A percentile compares a stretch with the other conserved stretches of the same genome.
Conservation (phyloP, 345 rosid species). For the Rhizophora apiculata region DNA sequence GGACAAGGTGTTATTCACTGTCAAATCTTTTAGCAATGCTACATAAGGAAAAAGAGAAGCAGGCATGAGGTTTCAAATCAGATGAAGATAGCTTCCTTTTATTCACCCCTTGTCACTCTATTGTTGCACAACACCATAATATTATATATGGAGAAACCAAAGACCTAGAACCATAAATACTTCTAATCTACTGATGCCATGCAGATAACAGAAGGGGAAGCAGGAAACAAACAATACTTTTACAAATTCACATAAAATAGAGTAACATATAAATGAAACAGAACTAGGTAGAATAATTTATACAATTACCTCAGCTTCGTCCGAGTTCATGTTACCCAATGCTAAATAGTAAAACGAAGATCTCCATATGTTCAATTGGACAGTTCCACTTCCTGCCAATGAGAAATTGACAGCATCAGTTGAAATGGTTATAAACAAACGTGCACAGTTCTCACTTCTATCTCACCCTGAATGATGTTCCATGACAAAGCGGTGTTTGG, state of each 20-base stretch:
- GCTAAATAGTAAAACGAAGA: constrained; percentile 81
- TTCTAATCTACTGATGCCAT: too few species aligned
- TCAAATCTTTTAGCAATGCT: too few species aligned
- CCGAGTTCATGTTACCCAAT: constrained; percentile 72
- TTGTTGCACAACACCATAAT: too few species aligned
- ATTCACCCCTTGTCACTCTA: too few species aligned
- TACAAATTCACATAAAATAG: neutral
- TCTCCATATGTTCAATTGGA: constrained; percentile 53
- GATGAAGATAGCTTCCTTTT: too few species aligned
- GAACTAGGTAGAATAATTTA: neutral
- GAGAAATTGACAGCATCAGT: constrained; percentile 15
- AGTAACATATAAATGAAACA: constrained; percentile 5
- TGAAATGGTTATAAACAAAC: constrained; percentile 7
- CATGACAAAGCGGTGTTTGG: constrained; percentile 81
- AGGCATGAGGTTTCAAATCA: too few species aligned
- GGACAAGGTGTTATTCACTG: too few species aligned
- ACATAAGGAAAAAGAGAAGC: too few species aligned
- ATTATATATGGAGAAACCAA: too few species aligned
- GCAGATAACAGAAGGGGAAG: too few species aligned
- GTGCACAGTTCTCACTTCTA: constrained; percentile 9
- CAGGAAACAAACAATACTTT: neutral
- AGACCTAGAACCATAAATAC: too few species aligned
- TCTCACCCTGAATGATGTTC: constrained; percentile 70
- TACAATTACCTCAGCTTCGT: constrained; percentile 61
- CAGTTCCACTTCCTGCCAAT: constrained; percentile 57